Percentiles rank a stretch among this genome's conserved stretches.
phyloP scores from a whole-genome alignment of 225 moss, liverwort and hornwort species.

The Takakia lepidozioides region DNA sequence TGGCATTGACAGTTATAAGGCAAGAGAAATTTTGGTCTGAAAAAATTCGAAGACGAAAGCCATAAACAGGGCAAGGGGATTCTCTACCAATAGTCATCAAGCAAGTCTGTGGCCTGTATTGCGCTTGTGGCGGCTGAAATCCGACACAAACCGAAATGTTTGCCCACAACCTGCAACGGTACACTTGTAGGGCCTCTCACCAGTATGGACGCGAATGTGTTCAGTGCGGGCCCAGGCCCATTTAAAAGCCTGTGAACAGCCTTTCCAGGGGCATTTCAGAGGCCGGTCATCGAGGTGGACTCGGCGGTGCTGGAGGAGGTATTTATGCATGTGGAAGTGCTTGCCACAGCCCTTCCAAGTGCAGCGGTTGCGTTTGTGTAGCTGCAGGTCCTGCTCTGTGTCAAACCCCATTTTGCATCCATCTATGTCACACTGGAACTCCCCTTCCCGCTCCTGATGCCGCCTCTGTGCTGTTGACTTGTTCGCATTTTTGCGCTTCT shows the following conservation, averaged over 20 bases:
- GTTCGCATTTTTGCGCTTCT: constrained; percentile 26
- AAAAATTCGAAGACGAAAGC: no score
- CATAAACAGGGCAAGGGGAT: no score
- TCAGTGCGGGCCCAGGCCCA: constrained; percentile 99
- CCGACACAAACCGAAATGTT: constrained; percentile 92
- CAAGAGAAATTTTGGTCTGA: no score
- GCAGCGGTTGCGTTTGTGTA: constrained; percentile 86
- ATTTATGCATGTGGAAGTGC: constrained; percentile 92
- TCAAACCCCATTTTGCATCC: constrained; percentile 91
- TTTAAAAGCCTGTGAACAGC: constrained; percentile 78
- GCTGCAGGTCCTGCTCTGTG: constrained; percentile 62
- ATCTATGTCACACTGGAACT: constrained; percentile 88
- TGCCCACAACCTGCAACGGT: constrained; percentile 74
- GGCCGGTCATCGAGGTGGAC: constrained; percentile 91
- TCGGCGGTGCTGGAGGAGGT: constrained; percentile 86
- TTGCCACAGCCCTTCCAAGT: constrained; percentile 94
- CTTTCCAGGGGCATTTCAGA: constrained; percentile 81
- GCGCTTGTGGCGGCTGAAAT: constrained; percentile 97
- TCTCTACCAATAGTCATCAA: constrained; percentile 2
- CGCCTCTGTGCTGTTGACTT: constrained; percentile 21
- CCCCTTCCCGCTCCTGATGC: constrained; percentile 46
- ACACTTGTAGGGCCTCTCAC: constrained; percentile 84
- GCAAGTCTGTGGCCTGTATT: constrained; percentile 75
- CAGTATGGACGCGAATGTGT: constrained; percentile 86
- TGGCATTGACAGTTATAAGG: no score